These are phyloP conservation scores for Platanthera guangdongensis DNA, from an alignment of 106 monocot genomes.

Conservation along the genomic window DNA sequence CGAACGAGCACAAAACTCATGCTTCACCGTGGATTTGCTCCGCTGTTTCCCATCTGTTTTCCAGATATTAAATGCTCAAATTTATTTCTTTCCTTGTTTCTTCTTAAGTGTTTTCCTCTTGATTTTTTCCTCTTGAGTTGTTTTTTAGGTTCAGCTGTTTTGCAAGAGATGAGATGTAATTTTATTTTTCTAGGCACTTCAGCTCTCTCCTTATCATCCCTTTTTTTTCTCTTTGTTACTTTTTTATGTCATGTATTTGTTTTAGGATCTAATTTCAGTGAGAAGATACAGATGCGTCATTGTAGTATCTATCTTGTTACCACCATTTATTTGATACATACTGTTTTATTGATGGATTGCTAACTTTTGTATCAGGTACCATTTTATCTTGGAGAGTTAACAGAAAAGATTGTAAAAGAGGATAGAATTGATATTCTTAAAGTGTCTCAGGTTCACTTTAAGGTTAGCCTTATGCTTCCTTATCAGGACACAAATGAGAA, in stretches of 20 bases:
- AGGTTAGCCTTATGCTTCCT: slow-evolving; percentile 34
- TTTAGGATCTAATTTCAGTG: neutral
- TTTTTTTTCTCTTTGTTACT: neutral
- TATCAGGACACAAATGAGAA: neutral
- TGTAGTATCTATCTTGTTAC: neutral
- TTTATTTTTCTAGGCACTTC: no score
- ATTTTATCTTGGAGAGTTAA: slow-evolving; percentile 80
- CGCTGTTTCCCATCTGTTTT: no score
- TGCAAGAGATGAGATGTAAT: no score
- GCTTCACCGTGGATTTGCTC: no score
- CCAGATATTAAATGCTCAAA: no score
- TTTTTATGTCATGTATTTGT: neutral
- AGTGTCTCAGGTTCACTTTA: slow-evolving; percentile 56
- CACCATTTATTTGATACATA: neutral
- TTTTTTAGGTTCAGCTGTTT: no score
- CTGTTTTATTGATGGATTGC: neutral
- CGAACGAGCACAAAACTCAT: no score
- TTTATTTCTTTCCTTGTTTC: no score
- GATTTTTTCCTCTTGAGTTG: neutral
- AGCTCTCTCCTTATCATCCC: no score
- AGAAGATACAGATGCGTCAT: neutral
- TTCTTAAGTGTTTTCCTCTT: no score
- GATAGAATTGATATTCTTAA: slow-evolving; percentile 68
- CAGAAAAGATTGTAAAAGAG: slow-evolving; percentile 59
- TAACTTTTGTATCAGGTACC: slow-evolving; percentile 34